Evolutionary conservation across 352 stramenopile species (phyloP).

Genomic region (Phytophthora megakarya): DNA sequence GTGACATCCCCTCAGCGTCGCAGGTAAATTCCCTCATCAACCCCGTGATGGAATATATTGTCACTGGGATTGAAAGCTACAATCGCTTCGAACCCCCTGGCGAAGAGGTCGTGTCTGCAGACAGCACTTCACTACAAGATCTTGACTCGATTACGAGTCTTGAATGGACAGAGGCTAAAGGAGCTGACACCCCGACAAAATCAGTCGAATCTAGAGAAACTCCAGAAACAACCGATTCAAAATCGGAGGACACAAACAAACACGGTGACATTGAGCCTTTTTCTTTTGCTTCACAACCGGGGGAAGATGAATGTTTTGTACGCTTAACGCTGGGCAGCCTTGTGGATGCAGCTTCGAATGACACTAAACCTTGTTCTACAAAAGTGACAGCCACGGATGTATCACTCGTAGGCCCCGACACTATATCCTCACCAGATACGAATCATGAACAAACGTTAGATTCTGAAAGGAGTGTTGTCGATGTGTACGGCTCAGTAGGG

Average conservation of each 20-base stretch:
- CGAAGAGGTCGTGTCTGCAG: not conserved
- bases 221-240: conserved; percentile 13
- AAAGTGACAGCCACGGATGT: not conserved
- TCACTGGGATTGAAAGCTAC: conserved; percentile 17
- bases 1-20: not conserved
- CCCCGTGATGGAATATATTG: conserved; percentile 1
- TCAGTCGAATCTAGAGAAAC: conserved; percentile 7
- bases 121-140: not conserved
- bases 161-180: not conserved
- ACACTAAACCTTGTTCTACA: not conserved
- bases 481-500: conserved; percentile 14
- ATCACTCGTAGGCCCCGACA: not conserved
- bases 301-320: conserved; percentile 7
- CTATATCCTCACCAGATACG: not conserved
- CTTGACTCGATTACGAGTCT: not conserved
- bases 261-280: conserved; percentile 17
- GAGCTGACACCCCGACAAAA: not conserved
- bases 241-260: conserved; percentile 16
- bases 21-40: not conserved
- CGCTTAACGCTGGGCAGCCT: conserved; percentile 4
- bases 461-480: not conserved
- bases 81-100: not conserved
- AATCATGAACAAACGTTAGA: not conserved
- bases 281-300: not conserved
- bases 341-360: conserved; percentile 2